Conservation (phyloP, 176 grass and related monocot genomes). For the Phyllostachys edulis region DNA sequence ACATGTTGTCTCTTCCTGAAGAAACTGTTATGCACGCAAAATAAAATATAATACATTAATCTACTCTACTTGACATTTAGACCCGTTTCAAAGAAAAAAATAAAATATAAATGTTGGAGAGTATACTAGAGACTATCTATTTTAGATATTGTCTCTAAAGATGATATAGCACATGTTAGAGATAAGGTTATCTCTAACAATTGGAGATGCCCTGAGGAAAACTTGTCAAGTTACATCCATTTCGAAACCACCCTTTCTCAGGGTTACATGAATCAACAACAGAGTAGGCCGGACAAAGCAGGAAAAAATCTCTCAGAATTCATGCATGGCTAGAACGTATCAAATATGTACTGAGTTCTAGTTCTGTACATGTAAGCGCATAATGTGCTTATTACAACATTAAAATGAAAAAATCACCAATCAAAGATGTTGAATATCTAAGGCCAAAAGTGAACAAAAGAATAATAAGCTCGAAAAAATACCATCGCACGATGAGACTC, state of each 20-base stretch:
- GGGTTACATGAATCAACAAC: not conserved
- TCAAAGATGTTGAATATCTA: conserved; percentile 1
- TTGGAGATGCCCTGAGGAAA: too few species aligned
- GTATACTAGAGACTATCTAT: too few species aligned
- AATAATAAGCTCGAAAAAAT: conserved; percentile 21
- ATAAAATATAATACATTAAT: too few species aligned
- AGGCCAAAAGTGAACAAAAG: conserved; percentile 37
- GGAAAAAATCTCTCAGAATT: not conserved
- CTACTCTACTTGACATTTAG: too few species aligned
- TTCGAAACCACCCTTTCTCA: not conserved
- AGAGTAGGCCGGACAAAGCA: not conserved
- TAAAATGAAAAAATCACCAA: not conserved
- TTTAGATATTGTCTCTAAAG: too few species aligned
- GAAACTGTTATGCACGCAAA: too few species aligned
- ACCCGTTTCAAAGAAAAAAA: too few species aligned
- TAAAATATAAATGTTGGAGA: too few species aligned
- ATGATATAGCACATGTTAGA: too few species aligned
- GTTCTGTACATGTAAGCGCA: not conserved
- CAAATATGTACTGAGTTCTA: not conserved
- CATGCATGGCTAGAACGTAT: not conserved
- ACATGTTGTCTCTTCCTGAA: too few species aligned
- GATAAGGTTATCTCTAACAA: too few species aligned
- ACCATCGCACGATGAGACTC: not conserved
- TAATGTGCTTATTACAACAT: conserved; percentile 30
- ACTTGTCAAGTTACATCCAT: not conserved